These are phyloP conservation scores for Leptodontidium sp. DNA, from an alignment of 2,329 filamentous ascomycete genomes.

Conservation along the genomic window DNA sequence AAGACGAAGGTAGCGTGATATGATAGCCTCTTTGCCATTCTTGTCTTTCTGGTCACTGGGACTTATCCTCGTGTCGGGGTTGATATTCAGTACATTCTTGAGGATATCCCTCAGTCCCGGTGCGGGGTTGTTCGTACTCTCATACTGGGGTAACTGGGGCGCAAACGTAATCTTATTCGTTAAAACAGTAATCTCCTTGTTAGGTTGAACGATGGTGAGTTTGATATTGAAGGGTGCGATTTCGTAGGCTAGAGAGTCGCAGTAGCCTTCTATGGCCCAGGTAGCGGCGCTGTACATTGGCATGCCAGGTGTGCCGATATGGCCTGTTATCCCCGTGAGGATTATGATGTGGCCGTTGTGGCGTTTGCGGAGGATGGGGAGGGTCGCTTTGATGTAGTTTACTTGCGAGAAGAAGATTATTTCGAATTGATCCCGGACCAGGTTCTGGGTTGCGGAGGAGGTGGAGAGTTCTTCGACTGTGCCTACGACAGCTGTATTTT, in stretches of 20 bases:
- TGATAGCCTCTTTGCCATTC: constrained; percentile 47
- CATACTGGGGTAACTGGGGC: constrained; percentile 76
- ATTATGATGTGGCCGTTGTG: constrained; percentile 90
- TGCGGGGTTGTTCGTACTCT: constrained; percentile 74
- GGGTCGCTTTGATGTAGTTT: constrained; percentile 89
- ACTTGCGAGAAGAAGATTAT: constrained; percentile 94
- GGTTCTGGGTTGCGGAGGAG: constrained; percentile 73
- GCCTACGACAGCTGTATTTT: constrained; percentile 75
- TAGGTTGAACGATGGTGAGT: constrained; percentile 93
- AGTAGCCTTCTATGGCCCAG: constrained; percentile 96
- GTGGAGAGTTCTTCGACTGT: constrained; percentile 90
- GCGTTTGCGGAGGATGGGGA: constrained; percentile 81
- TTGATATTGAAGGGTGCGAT: constrained; percentile 97
- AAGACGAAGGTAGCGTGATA: constrained; percentile 78
- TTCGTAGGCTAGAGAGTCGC: constrained; percentile 94
- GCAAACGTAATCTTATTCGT: constrained; percentile 88
- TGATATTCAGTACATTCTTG: constrained; percentile 77
- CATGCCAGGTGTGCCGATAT: constrained; percentile 91
- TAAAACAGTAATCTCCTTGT: constrained; percentile 88
- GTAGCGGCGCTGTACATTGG: constrained; percentile 91
- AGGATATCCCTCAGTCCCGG: constrained; percentile 87
- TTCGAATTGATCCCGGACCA: constrained; percentile 92
- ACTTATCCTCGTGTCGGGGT: constrained; percentile 67
- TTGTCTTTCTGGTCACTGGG: constrained; percentile 38
- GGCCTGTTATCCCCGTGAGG: constrained; percentile 87